Evolutionary conservation across 2,329 filamentous ascomycete species (phyloP), one percentile per base, ranked within the genome.

Genomic region (Epichloe hybrida): DNA sequence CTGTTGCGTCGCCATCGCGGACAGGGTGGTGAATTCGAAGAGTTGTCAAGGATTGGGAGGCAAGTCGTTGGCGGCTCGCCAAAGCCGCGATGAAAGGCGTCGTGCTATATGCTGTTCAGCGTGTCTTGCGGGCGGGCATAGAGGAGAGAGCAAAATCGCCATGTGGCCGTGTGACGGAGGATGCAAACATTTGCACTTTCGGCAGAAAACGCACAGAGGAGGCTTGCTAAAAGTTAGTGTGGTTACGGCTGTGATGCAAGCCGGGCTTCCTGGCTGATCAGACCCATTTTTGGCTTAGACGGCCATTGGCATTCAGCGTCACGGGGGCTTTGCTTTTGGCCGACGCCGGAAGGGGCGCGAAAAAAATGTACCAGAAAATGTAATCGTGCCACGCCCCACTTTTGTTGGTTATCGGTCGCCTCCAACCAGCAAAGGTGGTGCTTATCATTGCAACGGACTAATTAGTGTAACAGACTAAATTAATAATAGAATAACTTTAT

Each of bases 1-100:
- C 59, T 83, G 80, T 60, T 83, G 79, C 51, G 66, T 66, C 52
- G 70, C 67, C 69, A 72, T 72, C 58, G 54, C 55, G 53, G 57
- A 52, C 38, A 39, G 42, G 37, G 38, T 37, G n/a, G 17, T 36
- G 36, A 12, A 17, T 11, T 31, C 35, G 27, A 36, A 38, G 5
- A 15, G 35, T 13, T 37, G 17, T 46, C 35, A 15, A 36, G 1
- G 20, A 7, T 15, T 27, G 13, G 48, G 17, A 23, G 21, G n/a
- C 20, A 20, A 27, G 40, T 49, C 11, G 40, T 31, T 36, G 38
- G 27, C 31, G 47, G 17, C 15, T 46, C 37, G 47, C 47, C 37
- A 38, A 41, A 13, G 37, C 27, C 31, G 37, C 36, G 20, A 15
- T 13, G 20, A 21, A 31, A 17, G 41, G 9, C 47, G 38, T 40